Conservation (phyloP, 148 eudicot species). For the Rhododendron griersonianum region DNA sequence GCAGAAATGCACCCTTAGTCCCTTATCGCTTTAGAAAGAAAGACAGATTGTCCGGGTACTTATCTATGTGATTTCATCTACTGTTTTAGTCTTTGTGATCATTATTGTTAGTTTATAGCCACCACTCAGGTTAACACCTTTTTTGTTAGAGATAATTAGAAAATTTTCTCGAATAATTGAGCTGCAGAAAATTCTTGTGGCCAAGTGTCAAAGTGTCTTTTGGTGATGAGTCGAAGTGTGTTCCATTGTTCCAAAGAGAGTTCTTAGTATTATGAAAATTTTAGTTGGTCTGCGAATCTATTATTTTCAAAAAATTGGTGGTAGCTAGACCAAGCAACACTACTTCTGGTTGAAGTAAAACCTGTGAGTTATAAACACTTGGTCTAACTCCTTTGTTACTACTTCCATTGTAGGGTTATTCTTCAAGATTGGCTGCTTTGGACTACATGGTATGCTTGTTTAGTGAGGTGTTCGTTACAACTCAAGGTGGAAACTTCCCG, state of each 20-base stretch:
- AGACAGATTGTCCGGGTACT: background rate
- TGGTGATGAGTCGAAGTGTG: background rate
- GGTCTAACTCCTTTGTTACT: background rate
- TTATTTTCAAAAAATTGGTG: background rate
- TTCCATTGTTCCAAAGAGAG: background rate
- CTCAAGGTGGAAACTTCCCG: constrained; percentile 94
- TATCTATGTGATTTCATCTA: background rate
- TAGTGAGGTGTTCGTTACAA: constrained; percentile 88
- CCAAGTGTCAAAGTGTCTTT: background rate
- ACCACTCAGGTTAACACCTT: background rate
- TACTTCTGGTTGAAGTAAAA: background rate
- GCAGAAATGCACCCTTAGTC: background rate
- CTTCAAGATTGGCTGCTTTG: constrained; percentile 85
- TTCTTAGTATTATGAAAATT: background rate
- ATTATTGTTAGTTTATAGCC: background rate
- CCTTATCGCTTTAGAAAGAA: background rate
- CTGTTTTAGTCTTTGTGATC: background rate
- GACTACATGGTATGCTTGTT: constrained; percentile 71
- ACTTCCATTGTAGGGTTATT: constrained; percentile 48
- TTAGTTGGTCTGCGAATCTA: background rate
- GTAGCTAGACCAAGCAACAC: background rate
- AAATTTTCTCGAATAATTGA: background rate
- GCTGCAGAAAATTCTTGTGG: background rate
- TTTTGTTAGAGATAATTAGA: background rate
- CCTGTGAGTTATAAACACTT: background rate